These are phyloP conservation scores for Haplosporangium sp. DNA, from an alignment of 371 early-diverging fungal genomes.

Conservation along the genomic window DNA sequence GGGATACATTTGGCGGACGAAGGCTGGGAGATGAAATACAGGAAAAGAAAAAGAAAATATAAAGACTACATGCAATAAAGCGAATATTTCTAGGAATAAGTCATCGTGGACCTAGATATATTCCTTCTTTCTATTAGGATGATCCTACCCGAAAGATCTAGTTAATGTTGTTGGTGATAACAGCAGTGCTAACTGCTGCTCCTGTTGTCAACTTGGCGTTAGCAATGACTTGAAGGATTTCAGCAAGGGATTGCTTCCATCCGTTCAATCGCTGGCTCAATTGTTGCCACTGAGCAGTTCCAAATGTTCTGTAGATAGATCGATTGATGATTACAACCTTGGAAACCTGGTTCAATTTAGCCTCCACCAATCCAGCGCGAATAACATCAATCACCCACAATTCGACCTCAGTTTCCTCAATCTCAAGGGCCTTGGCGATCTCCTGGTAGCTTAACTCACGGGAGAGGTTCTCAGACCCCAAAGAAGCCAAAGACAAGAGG, in stretches of 20 bases:
- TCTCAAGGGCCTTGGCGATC: conserved; percentile 80
- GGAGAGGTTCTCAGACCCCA: conserved; percentile 81
- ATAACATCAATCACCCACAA: conserved; percentile 94
- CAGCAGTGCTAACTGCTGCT: conserved; percentile 33
- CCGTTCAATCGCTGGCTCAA: conserved; percentile 75
- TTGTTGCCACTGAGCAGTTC: conserved; percentile 83
- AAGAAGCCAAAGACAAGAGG: conserved; percentile 83
- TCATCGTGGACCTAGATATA: not conserved
- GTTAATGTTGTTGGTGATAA: conserved; percentile 26
- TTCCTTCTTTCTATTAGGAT: conserved; percentile 4
- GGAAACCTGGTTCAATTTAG: conserved; percentile 92
- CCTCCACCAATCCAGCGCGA: conserved; percentile 93
- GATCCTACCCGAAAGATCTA: not conserved
- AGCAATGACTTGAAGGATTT: conserved; percentile 83
- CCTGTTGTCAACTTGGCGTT: conserved; percentile 77
- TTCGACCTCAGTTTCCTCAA: conserved; percentile 88
- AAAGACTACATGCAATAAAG: not conserved
- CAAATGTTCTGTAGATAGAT: conserved; percentile 89
- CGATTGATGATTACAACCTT: conserved; percentile 79
- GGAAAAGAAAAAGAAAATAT: not conserved
- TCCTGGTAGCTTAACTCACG: conserved; percentile 78
- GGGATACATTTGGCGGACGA: not conserved
- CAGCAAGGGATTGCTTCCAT: conserved; percentile 86
- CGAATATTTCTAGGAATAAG: not conserved
- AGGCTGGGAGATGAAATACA: not conserved